Conservation (phyloP, 768 basidiomycete genomes). For the Trametes maxima region DNA sequence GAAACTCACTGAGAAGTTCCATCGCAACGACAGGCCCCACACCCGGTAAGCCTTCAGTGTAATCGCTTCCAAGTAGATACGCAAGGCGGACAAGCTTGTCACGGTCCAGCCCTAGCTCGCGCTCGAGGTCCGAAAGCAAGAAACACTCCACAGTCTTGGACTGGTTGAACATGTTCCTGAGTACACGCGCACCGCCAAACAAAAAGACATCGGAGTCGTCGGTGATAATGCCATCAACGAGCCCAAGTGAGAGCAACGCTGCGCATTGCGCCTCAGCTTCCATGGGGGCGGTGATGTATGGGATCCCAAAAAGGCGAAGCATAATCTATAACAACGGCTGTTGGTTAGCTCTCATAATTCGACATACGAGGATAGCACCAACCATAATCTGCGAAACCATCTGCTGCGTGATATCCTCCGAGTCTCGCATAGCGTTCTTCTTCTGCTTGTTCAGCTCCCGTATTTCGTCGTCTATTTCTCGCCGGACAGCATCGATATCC, state of each 20-base stretch:
- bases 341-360: no score
- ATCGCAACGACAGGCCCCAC: constrained; percentile 96
- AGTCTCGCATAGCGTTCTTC: constrained; percentile 89
- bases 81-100: constrained; percentile 88
- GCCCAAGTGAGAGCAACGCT: constrained; percentile 76
- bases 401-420: constrained; percentile 93
- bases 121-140: constrained; percentile 75
- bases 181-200: constrained; percentile 93
- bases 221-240: constrained; percentile 97
- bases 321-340: constrained; percentile 65
- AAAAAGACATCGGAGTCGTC: constrained; percentile 99
- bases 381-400: constrained; percentile 87
- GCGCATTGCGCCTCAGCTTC: constrained; percentile 99
- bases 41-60: constrained; percentile 89
- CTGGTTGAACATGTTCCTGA: constrained; percentile 99
- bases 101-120: constrained; percentile 86
- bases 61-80: constrained; percentile 95
- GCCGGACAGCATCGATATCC: constrained; percentile 76
- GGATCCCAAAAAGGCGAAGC: constrained; percentile 93
- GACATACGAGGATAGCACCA: constrained; percentile 14
- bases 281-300: constrained; percentile 98
- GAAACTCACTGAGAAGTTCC: constrained; percentile 93
- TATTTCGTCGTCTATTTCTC: constrained; percentile 94
- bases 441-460: constrained; percentile 75
- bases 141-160: constrained; percentile 99